phyloP scores from a whole-genome alignment of 75 land plant genomes.

The Larix kaempferi region DNA sequence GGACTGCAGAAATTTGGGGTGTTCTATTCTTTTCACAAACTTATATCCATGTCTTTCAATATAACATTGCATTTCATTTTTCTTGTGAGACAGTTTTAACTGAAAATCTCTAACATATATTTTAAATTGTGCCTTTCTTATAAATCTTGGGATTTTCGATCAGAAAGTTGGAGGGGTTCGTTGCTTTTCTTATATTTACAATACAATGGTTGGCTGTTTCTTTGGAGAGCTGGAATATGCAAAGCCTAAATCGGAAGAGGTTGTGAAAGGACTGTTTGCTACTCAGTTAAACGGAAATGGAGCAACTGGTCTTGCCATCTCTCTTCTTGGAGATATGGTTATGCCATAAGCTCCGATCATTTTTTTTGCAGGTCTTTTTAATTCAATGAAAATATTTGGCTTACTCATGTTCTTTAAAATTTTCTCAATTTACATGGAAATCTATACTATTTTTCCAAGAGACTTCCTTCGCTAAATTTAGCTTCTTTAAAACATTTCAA shows the following conservation, averaged over 20 bases:
- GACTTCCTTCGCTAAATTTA: no score
- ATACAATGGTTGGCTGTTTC: conserved; percentile 43
- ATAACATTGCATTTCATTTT: no score
- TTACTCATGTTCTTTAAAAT: neutral
- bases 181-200: conserved; percentile 21
- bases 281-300: conserved; percentile 44
- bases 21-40: neutral
- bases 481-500: neutral
- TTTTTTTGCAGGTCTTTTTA: neutral
- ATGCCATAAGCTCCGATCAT: conserved; percentile 52
- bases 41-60: neutral
- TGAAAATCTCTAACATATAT: neutral
- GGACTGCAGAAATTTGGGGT: conserved; percentile 18
- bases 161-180: conserved; percentile 34
- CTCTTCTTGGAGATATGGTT: conserved; percentile 62
- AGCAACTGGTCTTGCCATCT: conserved; percentile 48
- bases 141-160: conserved; percentile 5
- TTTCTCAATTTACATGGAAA: no score
- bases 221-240: conserved; percentile 57
- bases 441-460: no score
- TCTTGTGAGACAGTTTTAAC: no score
- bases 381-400: neutral
- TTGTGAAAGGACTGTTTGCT: conserved; percentile 45
- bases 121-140: neutral
- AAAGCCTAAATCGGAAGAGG: conserved; percentile 42